phyloP scores from a whole-genome alignment of 148 eudicot genomes.

The Fallopia convolvulus region DNA sequence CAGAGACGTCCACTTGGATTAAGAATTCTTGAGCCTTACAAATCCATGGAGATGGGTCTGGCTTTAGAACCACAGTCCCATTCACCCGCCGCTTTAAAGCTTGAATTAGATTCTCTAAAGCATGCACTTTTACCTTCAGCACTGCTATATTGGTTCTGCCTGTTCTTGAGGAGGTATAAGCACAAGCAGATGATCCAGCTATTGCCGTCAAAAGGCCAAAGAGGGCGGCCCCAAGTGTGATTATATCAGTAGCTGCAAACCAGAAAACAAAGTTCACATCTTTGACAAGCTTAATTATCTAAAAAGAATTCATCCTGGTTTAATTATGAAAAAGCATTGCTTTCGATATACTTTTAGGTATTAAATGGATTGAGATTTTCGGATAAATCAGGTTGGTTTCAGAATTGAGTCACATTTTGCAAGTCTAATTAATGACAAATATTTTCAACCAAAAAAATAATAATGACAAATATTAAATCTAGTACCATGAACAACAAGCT shows the following conservation, averaged over 20 bases:
- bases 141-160: slow-evolving; percentile 24
- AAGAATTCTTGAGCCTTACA: slow-evolving; percentile 16
- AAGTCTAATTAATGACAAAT: no score
- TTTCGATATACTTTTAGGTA: no score
- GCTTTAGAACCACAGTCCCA: slow-evolving; percentile 20
- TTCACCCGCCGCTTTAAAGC: slow-evolving; percentile 18
- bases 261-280: neutral
- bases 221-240: slow-evolving; percentile 30
- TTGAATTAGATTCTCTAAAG: slow-evolving; percentile 20
- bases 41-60: slow-evolving; percentile 28
- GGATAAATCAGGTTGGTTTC: no score
- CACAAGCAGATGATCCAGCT: slow-evolving; percentile 27
- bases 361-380: no score
- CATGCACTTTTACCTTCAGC: slow-evolving; percentile 23
- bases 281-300: no score
- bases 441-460: no score
- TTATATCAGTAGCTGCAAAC: slow-evolving; percentile 21
- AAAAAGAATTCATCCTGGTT: no score
- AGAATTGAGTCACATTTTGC: no score
- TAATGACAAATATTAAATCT: no score
- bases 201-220: slow-evolving; percentile 24
- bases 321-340: no score
- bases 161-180: slow-evolving; percentile 21
- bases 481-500: neutral
- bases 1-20: slow-evolving; percentile 1